A percentile compares a stretch with the other conserved stretches of the same genome.
These are phyloP conservation scores for Tylopilus intermedius DNA, from an alignment of 768 basidiomycete genomes.

Conservation along the genomic window DNA sequence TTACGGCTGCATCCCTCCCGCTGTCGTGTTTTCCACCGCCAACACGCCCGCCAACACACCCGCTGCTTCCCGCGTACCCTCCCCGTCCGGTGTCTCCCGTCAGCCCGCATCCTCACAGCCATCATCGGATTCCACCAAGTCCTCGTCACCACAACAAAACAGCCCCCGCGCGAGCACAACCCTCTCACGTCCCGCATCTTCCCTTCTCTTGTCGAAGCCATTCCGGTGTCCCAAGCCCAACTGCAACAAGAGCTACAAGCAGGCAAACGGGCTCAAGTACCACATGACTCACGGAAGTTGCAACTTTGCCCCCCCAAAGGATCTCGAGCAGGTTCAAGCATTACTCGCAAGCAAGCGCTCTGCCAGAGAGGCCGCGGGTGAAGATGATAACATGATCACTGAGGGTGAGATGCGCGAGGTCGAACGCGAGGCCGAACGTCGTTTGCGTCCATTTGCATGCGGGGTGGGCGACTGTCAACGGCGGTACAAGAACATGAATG, in stretches of 20 bases:
- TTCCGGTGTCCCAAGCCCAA: slow-evolving; percentile 93
- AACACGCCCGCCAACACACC: slow-evolving; percentile 47
- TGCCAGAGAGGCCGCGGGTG: slow-evolving; percentile 37
- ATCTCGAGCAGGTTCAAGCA: slow-evolving; percentile 71
- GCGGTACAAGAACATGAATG: slow-evolving; percentile 99
- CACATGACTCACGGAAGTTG: slow-evolving; percentile 91
- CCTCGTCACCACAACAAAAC: slow-evolving; percentile 25
- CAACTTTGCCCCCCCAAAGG: slow-evolving; percentile 88
- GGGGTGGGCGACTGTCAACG: slow-evolving; percentile 82
- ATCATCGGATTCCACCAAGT: slow-evolving; percentile 23
- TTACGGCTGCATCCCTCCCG: slow-evolving; percentile 59
- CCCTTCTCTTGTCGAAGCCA: slow-evolving; percentile 73
- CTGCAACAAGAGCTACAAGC: slow-evolving; percentile 95
- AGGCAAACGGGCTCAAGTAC: slow-evolving; percentile 92
- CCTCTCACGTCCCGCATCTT: slow-evolving; percentile 48
- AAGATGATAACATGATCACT: slow-evolving; percentile 41
- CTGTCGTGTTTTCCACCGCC: slow-evolving; percentile 53
- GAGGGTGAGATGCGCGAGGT: slow-evolving; percentile 67
- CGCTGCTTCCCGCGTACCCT: slow-evolving; percentile 40
- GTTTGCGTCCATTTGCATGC: slow-evolving; percentile 82
- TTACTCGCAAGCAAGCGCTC: slow-evolving; percentile 50
- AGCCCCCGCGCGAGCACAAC: slow-evolving; percentile 40
- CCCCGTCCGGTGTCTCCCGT: slow-evolving; percentile 22
- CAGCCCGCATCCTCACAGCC: slow-evolving; percentile 14
- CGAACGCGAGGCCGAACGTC: slow-evolving; percentile 79